These are phyloP conservation scores for Trapa incisa DNA, from an alignment of 345 rosid genomes.

Conservation along the genomic window DNA sequence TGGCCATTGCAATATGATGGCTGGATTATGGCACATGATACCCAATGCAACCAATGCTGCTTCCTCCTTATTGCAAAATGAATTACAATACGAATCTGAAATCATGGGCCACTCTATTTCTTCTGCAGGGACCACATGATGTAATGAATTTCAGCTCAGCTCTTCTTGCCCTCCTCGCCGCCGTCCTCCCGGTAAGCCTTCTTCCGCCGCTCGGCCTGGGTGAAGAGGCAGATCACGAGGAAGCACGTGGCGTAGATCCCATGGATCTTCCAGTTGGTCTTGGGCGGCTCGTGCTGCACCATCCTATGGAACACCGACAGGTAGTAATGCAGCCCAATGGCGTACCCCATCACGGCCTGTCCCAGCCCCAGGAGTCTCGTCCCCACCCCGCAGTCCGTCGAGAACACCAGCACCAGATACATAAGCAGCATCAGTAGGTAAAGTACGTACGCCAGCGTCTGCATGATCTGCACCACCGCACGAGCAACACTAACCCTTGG, in stretches of 20 bases:
- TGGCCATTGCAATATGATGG: no score
- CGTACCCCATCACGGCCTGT: constrained; percentile 58
- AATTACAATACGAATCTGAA: no score
- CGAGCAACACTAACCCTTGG: not conserved
- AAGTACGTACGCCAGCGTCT: constrained; percentile 59
- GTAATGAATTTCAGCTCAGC: constrained; percentile 13
- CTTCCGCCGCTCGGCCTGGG: constrained; percentile 71
- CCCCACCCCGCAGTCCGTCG: constrained; percentile 52
- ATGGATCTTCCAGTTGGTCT: constrained; percentile 81
- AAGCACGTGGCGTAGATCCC: constrained; percentile 91
- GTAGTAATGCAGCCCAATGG: constrained; percentile 80
- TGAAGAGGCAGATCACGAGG: constrained; percentile 48
- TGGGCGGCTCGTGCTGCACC: constrained; percentile 70
- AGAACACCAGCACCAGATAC: constrained; percentile 68
- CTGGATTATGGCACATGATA: no score
- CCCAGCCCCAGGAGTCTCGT: constrained; percentile 49
- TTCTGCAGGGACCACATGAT: no score
- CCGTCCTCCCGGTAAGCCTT: constrained; percentile 79
- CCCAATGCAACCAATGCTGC: no score
- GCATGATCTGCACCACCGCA: constrained; percentile 65
- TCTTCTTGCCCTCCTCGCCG: constrained; percentile 85
- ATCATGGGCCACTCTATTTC: no score
- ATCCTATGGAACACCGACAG: constrained; percentile 79
- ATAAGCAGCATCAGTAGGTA: constrained; percentile 62
- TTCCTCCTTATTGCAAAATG: no score